Percentiles rank a stretch among this genome's conserved stretches.
Evolutionary conservation across 2,329 filamentous ascomycete species (phyloP).

Genomic region (Arthrobotrys sphaeroides): DNA sequence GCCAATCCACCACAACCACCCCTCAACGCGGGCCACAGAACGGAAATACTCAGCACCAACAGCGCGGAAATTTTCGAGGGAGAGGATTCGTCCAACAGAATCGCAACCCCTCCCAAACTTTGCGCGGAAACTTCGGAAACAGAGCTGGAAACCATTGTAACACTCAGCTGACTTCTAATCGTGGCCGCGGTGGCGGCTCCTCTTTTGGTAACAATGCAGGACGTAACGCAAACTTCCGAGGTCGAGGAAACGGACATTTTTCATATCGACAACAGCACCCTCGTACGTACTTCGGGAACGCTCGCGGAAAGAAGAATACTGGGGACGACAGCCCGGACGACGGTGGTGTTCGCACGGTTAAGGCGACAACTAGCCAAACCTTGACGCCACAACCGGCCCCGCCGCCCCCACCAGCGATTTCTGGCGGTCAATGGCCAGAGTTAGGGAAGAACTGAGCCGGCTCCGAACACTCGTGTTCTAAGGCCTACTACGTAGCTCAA

Average conservation of each 20-base stretch:
- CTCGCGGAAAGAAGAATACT: background rate
- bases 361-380: background rate
- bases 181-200: conserved; percentile 5
- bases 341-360: background rate
- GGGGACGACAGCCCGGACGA: background rate
- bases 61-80: background rate
- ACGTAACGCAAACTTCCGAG: conserved; percentile 15
- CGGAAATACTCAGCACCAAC: background rate
- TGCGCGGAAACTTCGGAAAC: background rate
- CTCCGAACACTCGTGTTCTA: background rate
- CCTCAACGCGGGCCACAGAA: background rate
- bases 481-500: background rate
- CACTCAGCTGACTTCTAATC: conserved; percentile 24
- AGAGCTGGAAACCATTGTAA: conserved; percentile 17
- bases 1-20: background rate
- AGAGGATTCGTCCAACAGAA: background rate
- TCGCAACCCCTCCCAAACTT: background rate
- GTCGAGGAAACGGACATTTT: conserved; percentile 13
- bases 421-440: conserved; percentile 33
- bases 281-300: background rate
- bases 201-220: conserved; percentile 1
- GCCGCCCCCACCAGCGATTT: conserved; percentile 15
- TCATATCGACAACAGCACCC: conserved; percentile 10
- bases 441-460: conserved; percentile 23
- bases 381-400: background rate